Conservation (phyloP, 345 rosid species). For the Hypericum androsaemum region DNA sequence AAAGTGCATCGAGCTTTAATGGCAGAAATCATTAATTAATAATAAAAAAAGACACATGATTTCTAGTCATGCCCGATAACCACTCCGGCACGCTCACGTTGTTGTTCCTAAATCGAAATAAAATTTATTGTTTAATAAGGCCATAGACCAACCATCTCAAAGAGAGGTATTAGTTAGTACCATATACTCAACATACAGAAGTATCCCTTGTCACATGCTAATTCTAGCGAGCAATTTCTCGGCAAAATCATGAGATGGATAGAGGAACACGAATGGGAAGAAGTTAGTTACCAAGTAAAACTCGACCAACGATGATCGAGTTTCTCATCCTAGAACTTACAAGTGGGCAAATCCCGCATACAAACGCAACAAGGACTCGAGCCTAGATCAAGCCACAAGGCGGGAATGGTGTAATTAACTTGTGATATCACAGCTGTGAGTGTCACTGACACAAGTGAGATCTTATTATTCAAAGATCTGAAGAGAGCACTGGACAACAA, state of each 20-base stretch:
- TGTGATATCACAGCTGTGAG: constrained; percentile 47
- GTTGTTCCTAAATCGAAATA: too few relatives aligned
- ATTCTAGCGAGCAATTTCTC: neutral
- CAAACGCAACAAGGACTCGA: neutral
- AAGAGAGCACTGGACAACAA: constrained; percentile 48
- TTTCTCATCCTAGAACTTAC: constrained; percentile 68
- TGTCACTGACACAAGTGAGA: constrained; percentile 82
- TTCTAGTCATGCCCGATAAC: constrained; percentile 88
- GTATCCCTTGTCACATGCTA: too few relatives aligned
- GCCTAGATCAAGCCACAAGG: neutral
- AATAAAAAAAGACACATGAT: constrained; percentile 37
- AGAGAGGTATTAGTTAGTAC: too few relatives aligned
- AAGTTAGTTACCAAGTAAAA: constrained; percentile 39
- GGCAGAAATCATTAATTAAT: too few relatives aligned
- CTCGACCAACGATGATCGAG: constrained; percentile 36
- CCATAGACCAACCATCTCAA: too few relatives aligned
- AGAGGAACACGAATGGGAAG: constrained; percentile 60
- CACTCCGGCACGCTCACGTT: constrained; percentile 42
- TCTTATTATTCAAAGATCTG: constrained; percentile 52
- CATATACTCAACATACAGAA: too few relatives aligned
- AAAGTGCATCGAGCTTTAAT: too few relatives aligned
- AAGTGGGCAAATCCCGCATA: constrained; percentile 24
- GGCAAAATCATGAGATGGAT: constrained; percentile 68
- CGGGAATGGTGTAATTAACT: neutral
- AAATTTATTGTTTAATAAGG: too few relatives aligned